Conservation (phyloP, 805 yeast genomes). For the Priceomyces fermenticarens region DNA sequence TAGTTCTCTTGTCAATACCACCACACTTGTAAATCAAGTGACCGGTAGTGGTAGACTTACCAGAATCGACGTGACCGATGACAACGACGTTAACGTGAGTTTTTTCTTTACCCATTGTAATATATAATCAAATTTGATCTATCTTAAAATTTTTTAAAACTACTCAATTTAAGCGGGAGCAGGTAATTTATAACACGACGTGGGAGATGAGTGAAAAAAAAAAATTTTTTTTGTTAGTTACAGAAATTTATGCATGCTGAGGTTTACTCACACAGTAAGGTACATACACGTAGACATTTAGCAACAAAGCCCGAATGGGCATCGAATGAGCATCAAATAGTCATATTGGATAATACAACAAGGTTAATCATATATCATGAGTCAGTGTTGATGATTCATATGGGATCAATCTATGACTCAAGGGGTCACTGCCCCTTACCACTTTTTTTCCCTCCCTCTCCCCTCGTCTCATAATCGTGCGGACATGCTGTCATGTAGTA, state of each 20-base stretch:
- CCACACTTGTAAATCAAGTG: slow-evolving; percentile 99
- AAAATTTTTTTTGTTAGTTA: slow-evolving; percentile 6
- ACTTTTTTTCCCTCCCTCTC: too few species aligned
- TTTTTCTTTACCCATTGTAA: slow-evolving; percentile 84
- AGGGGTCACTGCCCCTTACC: too few species aligned
- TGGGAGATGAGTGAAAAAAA: slow-evolving; percentile 9
- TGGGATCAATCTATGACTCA: too few species aligned
- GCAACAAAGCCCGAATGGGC: not conserved
- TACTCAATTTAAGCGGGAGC: slow-evolving; percentile 1
- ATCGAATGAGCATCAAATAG: too few species aligned
- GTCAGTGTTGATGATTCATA: too few species aligned
- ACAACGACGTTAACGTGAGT: slow-evolving; percentile 99
- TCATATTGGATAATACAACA: too few species aligned
- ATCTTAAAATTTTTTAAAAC: not conserved
- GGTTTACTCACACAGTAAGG: slow-evolving; percentile 2
- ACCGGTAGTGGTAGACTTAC: slow-evolving; percentile 93
- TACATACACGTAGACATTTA: too few species aligned
- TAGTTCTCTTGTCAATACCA: slow-evolving; percentile 98
- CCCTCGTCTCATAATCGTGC: too few species aligned
- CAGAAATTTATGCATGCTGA: slow-evolving; percentile 7
- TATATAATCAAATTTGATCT: slow-evolving; percentile 17
- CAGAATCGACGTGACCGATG: slow-evolving; percentile 99
- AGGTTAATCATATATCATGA: too few species aligned
- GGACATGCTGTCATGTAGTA: too few species aligned
- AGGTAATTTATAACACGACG: slow-evolving; percentile 6